Percentiles rank a stretch among this genome's conserved stretches.
These are phyloP conservation scores for Gastrolobium bilobum DNA, from an alignment of 306 rosid species.

Conservation along the genomic window DNA sequence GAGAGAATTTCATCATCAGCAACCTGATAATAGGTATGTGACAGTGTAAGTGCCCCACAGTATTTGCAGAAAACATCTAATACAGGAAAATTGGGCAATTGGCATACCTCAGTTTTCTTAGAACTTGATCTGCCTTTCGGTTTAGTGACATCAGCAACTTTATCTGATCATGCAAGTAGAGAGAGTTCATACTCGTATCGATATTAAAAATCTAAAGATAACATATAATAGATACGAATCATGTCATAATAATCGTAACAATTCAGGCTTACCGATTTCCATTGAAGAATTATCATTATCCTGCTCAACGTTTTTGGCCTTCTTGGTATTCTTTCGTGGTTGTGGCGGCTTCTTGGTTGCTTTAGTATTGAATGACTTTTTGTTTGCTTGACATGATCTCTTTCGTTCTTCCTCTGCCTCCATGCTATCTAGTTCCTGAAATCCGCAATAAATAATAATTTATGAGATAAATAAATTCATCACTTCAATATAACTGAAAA, in stretches of 20 bases:
- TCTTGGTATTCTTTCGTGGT: slow-evolving; percentile 71
- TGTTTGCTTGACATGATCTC: slow-evolving; percentile 59
- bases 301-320: slow-evolving; percentile 59
- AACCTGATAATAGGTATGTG: slow-evolving; percentile 53
- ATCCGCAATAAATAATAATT: neutral
- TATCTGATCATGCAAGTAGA: slow-evolving; percentile 52
- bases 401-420: slow-evolving; percentile 74
- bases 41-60: slow-evolving; percentile 4
- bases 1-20: slow-evolving; percentile 69
- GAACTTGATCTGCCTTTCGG: slow-evolving; percentile 67
- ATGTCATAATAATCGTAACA: neutral
- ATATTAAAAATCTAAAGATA: neutral
- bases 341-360: slow-evolving; percentile 78
- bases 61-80: neutral
- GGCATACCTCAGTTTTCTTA: slow-evolving; percentile 65
- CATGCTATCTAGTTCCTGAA: slow-evolving; percentile 75
- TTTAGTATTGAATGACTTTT: slow-evolving; percentile 42
- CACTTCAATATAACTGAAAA: neutral
- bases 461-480: neutral
- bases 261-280: slow-evolving; percentile 71
- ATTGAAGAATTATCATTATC: slow-evolving; percentile 61
- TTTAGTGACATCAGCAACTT: slow-evolving; percentile 63
- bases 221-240: neutral
- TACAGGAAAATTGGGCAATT: neutral
- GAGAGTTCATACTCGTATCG: neutral